These are phyloP conservation scores for Pleochaeta shiraiana DNA, from an alignment of 2,329 filamentous ascomycete species.

Conservation along the genomic window DNA sequence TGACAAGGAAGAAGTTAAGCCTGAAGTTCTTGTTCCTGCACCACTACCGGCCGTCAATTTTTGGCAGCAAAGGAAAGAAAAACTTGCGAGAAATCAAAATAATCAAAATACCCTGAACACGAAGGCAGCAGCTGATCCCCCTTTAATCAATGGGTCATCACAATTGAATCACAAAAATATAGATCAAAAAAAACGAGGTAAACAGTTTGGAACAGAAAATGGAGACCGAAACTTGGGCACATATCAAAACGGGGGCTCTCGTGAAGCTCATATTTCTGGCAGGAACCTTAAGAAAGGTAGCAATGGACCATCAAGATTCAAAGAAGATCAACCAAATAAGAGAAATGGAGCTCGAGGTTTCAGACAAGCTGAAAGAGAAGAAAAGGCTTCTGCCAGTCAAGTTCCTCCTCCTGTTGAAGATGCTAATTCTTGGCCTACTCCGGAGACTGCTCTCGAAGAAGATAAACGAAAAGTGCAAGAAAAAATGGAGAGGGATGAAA, in stretches of 20 bases:
- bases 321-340: conserved; percentile 16
- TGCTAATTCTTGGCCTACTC: conserved; percentile 71
- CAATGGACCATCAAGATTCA: conserved; percentile 17
- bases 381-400: conserved; percentile 16
- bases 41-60: conserved; percentile 68
- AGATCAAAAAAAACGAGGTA: conserved; percentile 22
- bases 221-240: conserved; percentile 17
- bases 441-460: conserved; percentile 56
- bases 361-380: conserved; percentile 16
- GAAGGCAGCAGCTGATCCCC: conserved; percentile 6
- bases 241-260: conserved; percentile 13
- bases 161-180: conserved; percentile 14
- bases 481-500: conserved; percentile 44
- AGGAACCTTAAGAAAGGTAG: conserved; percentile 21
- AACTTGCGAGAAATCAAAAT: conserved; percentile 26
- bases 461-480: conserved; percentile 49
- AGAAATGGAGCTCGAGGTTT: conserved; percentile 15
- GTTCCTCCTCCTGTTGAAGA: conserved; percentile 50
- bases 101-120: conserved; percentile 6
- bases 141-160: conserved; percentile 11
- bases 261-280: conserved; percentile 12
- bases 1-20: conserved; percentile 35
- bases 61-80: conserved; percentile 63
- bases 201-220: conserved; percentile 20
- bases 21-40: conserved; percentile 49